These are phyloP conservation scores for Actinomucor elegans DNA, from an alignment of 371 early-diverging fungal species.

Conservation along the genomic window DNA sequence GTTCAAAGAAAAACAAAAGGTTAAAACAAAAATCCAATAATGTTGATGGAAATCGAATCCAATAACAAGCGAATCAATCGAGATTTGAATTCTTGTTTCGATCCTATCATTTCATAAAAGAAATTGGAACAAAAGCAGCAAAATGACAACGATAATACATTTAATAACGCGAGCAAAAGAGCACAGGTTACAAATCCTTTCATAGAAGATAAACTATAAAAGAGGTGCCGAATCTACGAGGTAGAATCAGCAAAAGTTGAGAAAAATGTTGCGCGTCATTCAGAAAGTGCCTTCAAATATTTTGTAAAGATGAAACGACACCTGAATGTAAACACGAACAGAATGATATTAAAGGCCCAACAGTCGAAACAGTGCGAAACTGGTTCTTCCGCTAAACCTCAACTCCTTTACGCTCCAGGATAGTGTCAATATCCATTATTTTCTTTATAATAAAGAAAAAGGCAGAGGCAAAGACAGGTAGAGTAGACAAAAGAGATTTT, in stretches of 20 bases:
- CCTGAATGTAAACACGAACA: conserved; percentile 13
- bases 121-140: conserved; percentile 7
- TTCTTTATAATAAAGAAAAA: too few relatives aligned
- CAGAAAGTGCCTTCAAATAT: conserved; percentile 13
- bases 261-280: conserved; percentile 2
- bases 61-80: conserved; percentile 2
- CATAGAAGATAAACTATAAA: neutral
- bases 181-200: conserved; percentile 2
- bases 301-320: conserved; percentile 1
- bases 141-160: conserved; percentile 2
- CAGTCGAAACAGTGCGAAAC: too few relatives aligned
- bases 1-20: neutral
- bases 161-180: neutral
- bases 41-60: neutral
- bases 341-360: conserved; percentile 2
- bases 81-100: too few relatives aligned
- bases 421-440: conserved; percentile 13
- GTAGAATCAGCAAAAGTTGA: neutral
- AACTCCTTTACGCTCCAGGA: conserved; percentile 15
- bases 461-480: neutral
- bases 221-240: too few relatives aligned
- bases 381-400: conserved; percentile 5
- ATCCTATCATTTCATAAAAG: too few relatives aligned
- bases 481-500: conserved; percentile 4
- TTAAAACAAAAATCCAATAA: neutral